Evolutionary conservation across 805 yeast species (phyloP), one percentile per base, ranked within the genome.

Genomic region (Peterozyma toletana): DNA sequence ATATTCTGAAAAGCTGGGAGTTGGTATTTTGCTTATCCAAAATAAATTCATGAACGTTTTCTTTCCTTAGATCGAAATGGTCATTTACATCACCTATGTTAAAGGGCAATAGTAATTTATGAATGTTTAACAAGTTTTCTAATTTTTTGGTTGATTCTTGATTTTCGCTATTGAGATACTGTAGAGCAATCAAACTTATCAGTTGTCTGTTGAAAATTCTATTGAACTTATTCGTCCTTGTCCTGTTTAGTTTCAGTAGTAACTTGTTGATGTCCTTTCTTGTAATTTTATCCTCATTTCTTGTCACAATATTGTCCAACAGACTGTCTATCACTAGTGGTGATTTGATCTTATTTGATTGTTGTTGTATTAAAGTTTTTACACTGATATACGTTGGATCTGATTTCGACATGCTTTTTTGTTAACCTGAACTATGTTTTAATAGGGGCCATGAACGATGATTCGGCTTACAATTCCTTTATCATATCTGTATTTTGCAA

Each of bases 151-250:
- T 34, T 13, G 45, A 48, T 9, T 40, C 21, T 3, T 40, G 37
- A 5, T 53, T 46, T 40, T 62, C 64, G 16, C 52, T 48, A 11
- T 53, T 51, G 16, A 62, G 29, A 7, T 60, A 48, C 44, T 63
- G 66, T 33, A 57, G 54, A 4, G 55, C 40, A 4, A 63, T 51
- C 41, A 62, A 60, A 39, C 57, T 49, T 13, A 57, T 49, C 9
- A 61, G 49, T 38, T 64, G 69, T 16, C 53, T 50, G 35, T 55
- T 55, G 47, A 57, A 64, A 38, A 51, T 49, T n/a, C 51, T 46
- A 3, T 49, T 46, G 35, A 56, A 57, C 35, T 53, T 50, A 21
- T 50, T 49, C 10, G 33, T 9, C 34, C 41, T 33, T 29, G 18
- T 17, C 35, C 16, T 35, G 37, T 40, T 42, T 2, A 43, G 38